Base-by-base conservation (phyloP, 495 filamentous ascomycete genomes). In the Penicillium roqueforti region DNA sequence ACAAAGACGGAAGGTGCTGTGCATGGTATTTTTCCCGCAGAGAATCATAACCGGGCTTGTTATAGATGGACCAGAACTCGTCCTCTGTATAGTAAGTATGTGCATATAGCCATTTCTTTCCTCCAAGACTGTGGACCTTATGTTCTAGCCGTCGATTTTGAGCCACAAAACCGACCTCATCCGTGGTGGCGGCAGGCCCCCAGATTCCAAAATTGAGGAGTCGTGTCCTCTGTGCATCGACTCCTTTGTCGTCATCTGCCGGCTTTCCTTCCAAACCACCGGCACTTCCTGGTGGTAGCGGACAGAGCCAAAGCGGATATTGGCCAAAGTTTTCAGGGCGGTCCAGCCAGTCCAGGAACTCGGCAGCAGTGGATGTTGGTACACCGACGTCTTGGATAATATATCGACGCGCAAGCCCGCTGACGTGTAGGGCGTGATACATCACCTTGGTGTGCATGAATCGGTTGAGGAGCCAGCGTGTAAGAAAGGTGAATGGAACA, bases 121-220 rank as follows among this genome's bases (percentile, higher is more conserved):
- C 88, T 14, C 84, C 81, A 3, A 92, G 74, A 50, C 80, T 80
- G 11, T 69, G 72, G 8, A 92, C 74, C 49, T 83, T 83, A 1
- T 63, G 57, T 66, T 92, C 89, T 7, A 92, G 67, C 14, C 76
- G 76, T 4, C 82, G 76, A 68, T 92, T 90, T 50, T 76, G 78
- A 0, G 58, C 53, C 6, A 88, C 57, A 47, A 82, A 85, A 0
- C 55, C 62, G 5, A 60, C 50, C 8, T 45, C 45, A 4, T 57
- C 54, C 3, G 20, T 51, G 18, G 59, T 45, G 14, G 56, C 53
- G 3, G 61, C 44, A 18, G 79, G 76, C 0, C 70, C 81, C 76
- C 80, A 84, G 6, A 83, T 65, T 9, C 81, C 79, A 41, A 83
- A 71, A 54, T 83, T 82, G 47, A 83, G 68, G 64, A 85, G 68